A percentile compares a stretch with the other conserved stretches of the same genome.
Evolutionary conservation across 2,329 filamentous ascomycete genomes (phyloP).

Genomic region (Xylariales sp.): DNA sequence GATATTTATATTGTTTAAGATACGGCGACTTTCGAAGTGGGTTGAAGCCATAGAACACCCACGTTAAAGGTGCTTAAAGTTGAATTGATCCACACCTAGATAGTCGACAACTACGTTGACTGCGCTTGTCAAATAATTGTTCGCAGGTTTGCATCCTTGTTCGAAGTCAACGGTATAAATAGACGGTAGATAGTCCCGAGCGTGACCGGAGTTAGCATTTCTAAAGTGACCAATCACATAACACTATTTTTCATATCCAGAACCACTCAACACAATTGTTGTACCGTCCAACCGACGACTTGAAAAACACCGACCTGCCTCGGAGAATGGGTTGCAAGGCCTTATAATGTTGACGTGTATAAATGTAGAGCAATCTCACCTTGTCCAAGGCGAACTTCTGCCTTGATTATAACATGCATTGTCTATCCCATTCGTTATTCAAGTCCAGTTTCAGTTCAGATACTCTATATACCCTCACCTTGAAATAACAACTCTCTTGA

Average conservation of each 20-base stretch:
- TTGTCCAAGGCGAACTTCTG: background rate
- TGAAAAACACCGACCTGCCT: constrained; percentile 18
- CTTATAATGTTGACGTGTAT: background rate
- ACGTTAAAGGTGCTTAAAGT: background rate
- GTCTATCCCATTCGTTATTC: background rate
- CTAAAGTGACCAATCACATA: constrained; percentile 47
- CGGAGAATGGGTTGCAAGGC: constrained; percentile 26
- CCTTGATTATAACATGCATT: background rate
- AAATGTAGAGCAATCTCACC: constrained; percentile 2
- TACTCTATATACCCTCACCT: background rate
- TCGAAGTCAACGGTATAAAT: background rate
- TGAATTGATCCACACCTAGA: background rate
- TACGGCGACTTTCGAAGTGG: background rate
- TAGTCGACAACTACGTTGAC: background rate
- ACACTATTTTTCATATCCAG: constrained; percentile 32
- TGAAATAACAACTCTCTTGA: background rate
- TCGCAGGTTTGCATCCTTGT: background rate
- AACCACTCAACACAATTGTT: background rate
- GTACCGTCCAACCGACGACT: background rate
- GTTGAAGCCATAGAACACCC: background rate
- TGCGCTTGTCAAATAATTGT: background rate
- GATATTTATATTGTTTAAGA: too few species aligned
- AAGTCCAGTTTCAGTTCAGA: background rate
- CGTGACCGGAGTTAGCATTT: constrained; percentile 11
- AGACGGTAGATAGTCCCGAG: constrained; percentile 18